Conservation (phyloP, 2,329 filamentous ascomycete species). For the Colletotrichum sublineola region DNA sequence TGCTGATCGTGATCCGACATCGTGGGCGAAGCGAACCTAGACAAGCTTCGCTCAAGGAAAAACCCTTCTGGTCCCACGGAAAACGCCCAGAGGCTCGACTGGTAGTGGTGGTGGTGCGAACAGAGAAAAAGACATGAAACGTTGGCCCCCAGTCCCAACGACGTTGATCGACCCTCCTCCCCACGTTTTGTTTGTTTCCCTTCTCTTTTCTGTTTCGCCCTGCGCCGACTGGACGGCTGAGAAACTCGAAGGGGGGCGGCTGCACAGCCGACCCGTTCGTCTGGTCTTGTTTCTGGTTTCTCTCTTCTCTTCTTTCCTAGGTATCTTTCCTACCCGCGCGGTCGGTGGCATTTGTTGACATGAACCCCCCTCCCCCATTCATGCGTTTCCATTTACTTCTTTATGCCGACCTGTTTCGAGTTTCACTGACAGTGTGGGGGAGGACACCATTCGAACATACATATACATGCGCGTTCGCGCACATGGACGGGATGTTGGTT, state of each 20-base stretch:
- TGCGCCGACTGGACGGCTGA: not conserved
- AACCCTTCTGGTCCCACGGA: not conserved
- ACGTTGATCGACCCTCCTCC: not conserved
- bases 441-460: not conserved
- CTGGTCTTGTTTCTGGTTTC: not conserved
- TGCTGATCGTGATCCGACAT: constrained; percentile 9
- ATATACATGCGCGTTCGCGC: not conserved
- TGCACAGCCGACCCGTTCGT: constrained; percentile 17
- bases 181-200: not conserved
- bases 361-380: not conserved
- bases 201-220: not conserved
- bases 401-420: constrained; percentile 17
- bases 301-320: not conserved
- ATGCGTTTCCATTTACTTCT: constrained; percentile 9
- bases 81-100: not conserved
- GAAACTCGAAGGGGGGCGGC: not conserved
- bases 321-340: not conserved
- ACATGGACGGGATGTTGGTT: not conserved
- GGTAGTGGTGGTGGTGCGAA: not conserved
- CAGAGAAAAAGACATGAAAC: not conserved
- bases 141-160: not conserved
- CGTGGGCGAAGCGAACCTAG: constrained; percentile 17
- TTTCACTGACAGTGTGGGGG: constrained; percentile 13
- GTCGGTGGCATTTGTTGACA: constrained; percentile 9
- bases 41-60: constrained; percentile 17